Evolutionary conservation across 768 basidiomycete genomes (phyloP), one percentile per base, ranked within the genome.

Genomic region (Xerocomus spinulosus): DNA sequence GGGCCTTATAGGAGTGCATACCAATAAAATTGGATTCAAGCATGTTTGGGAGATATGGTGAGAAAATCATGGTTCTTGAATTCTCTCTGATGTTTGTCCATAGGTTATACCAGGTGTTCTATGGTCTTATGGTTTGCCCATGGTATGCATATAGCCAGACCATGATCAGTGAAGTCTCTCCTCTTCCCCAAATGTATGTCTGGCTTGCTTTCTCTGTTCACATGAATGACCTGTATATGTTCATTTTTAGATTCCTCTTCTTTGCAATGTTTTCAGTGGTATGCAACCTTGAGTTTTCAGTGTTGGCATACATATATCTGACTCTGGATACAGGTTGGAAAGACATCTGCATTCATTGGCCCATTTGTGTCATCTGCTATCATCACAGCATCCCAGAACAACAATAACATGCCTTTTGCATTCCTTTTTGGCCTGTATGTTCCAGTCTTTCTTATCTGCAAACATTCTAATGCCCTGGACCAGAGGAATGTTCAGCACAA

Each of bases 91-190:
- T 32, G 3, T 8, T 42, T 32, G 18, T 38, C 2, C 30, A 1
- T 46, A 85, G 83, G 84, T 52, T 79, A 25, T 86, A 84, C 57
- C 83, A 85, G 56, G 82, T 73, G 10, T 83, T 77, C 59, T 86
- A 82, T 56, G 85, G 84, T 14, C 66, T 88, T 24, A 73, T 85
- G 76, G 82, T 85, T 4, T 86, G 85, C 54, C 85, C 85, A 3
- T 87, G 85, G 84, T 87, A 86, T 60, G 84, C 85, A 36, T 86
- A 87, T 59, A 85, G 85, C 60, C 83, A 87, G 63, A 87, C 84
- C 1, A 84, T 88, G 87, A 88, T 88, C 50, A 83, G 80, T 61
- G 84, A 89, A 54, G 85, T 89, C 23, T 84, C 81, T 33, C 83
- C 82, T 32, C 64, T 81, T 44, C 78, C 81, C 28, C 86, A 85